Conservation (phyloP, 140 eudicot species). For the Anethum foeniculum region DNA sequence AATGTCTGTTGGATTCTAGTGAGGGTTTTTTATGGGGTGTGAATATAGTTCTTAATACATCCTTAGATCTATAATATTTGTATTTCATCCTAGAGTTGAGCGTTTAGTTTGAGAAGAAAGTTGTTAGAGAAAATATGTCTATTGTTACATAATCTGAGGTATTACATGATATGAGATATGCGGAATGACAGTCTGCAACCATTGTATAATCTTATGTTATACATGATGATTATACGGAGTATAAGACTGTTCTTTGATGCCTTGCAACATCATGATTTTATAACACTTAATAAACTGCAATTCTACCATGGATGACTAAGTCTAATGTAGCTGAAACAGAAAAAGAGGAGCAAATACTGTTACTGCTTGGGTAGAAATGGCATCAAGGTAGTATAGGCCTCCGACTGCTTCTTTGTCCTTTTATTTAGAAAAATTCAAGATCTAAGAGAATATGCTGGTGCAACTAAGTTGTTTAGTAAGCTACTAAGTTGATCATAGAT, state of each 20-base stretch:
- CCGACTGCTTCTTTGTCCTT: background rate
- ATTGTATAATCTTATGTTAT: background rate
- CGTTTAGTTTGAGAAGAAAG: background rate
- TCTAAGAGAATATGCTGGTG: background rate
- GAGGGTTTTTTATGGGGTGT: background rate
- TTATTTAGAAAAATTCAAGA: background rate
- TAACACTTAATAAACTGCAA: background rate
- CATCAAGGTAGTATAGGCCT: background rate
- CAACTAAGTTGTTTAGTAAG: background rate
- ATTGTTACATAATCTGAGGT: background rate
- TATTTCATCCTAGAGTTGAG: background rate
- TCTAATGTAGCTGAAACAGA: background rate
- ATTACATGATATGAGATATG: background rate
- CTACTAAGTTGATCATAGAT: background rate
- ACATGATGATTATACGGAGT: background rate
- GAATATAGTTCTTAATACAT: background rate
- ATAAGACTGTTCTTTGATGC: background rate
- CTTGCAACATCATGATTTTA: background rate
- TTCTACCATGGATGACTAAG: background rate
- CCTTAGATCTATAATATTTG: background rate
- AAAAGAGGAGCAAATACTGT: background rate
- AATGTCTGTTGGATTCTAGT: too few relatives aligned
- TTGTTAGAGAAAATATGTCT: background rate
- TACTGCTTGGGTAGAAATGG: background rate
- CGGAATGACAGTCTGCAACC: background rate